Evolutionary conservation across 192 early-diverging fungal genomes (phyloP), one percentile per base, ranked within the genome.

Genomic region (Coemansia sp.): DNA sequence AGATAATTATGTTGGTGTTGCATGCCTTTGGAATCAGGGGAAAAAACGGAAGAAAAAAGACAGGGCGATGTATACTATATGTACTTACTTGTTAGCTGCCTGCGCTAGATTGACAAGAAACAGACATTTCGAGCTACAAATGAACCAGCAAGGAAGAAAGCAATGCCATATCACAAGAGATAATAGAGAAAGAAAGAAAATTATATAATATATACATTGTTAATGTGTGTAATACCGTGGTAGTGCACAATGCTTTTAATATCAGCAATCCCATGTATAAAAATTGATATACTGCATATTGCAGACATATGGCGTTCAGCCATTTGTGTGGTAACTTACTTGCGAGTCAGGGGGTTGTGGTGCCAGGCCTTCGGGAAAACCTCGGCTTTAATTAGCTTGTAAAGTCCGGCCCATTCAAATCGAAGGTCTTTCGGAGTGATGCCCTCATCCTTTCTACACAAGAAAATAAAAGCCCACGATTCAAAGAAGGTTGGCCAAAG

Each of bases 391-490:
- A 90, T 83, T 60, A 86, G 72, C 15, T 90, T 85, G 81, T 89
- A 94, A 37, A 93, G 66, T 26, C 89, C 89, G 44, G 87, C 65
- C 94, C 94, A 95, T 38, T 89, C 86, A 38, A 95, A 74, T n/a
- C 76, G 68, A 7, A 95, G 61, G 50, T 87, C 86, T 12, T 89
- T 83, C 5, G 80, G 74, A 5, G 87, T 88, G 18, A 95, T 64
- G 48, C 54, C 45, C 6, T 71, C 69, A 68, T 64, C 84, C 56
- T 19, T 86, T 80, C 75, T 91, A 81, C 48, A 32, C 32, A 32
- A 32, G 32, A 32, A 32, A 32, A 32, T 32, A 32, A 32, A 44
- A 41, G 39, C 15, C 0, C n/a, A 16, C 16, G 1, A 18, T 50
- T 6, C n/a, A 45, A 45, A 45, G 13, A 45, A 45, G 5, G 44